Conservation (phyloP, 805 yeast genomes). For the Schwanniomyces polymorphus region DNA sequence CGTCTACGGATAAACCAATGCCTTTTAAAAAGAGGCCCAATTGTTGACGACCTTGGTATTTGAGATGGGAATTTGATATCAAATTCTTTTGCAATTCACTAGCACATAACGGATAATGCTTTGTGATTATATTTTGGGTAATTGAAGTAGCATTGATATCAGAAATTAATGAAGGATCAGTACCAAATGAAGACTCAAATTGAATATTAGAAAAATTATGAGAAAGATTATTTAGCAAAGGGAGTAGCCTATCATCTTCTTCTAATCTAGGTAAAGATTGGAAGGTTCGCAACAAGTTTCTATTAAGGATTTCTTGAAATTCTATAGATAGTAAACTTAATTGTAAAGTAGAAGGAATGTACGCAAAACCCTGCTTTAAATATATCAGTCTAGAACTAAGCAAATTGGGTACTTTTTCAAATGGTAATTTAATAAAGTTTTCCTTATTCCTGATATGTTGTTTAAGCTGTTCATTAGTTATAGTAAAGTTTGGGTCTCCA, state of each 20-base stretch:
- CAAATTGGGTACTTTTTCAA: slow-evolving; percentile 79
- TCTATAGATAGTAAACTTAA: slow-evolving; percentile 68
- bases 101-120: slow-evolving; percentile 84
- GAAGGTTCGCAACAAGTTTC: slow-evolving; percentile 64
- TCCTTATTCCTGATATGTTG: slow-evolving; percentile 54
- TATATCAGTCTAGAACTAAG: slow-evolving; percentile 72
- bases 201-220: slow-evolving; percentile 44
- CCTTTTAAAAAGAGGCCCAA: slow-evolving; percentile 83
- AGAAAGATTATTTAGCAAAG: slow-evolving; percentile 77
- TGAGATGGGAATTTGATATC: slow-evolving; percentile 64
- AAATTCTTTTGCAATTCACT: slow-evolving; percentile 64
- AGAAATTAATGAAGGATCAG: slow-evolving; percentile 25
- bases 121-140: slow-evolving; percentile 49
- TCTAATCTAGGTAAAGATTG: slow-evolving; percentile 80
- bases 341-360: slow-evolving; percentile 81
- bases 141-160: slow-evolving; percentile 64
- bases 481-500: slow-evolving; percentile 23
- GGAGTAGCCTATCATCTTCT: slow-evolving; percentile 87
- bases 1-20: slow-evolving; percentile 83
- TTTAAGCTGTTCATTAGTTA: slow-evolving; percentile 51
- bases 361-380: slow-evolving; percentile 70
- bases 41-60: slow-evolving; percentile 83
- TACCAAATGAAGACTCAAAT: slow-evolving; percentile 55
- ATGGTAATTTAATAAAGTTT: slow-evolving; percentile 79
- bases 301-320: slow-evolving; percentile 53